Conservation (phyloP, 2,329 filamentous ascomycete species). For the Verticillium albo-atrum region DNA sequence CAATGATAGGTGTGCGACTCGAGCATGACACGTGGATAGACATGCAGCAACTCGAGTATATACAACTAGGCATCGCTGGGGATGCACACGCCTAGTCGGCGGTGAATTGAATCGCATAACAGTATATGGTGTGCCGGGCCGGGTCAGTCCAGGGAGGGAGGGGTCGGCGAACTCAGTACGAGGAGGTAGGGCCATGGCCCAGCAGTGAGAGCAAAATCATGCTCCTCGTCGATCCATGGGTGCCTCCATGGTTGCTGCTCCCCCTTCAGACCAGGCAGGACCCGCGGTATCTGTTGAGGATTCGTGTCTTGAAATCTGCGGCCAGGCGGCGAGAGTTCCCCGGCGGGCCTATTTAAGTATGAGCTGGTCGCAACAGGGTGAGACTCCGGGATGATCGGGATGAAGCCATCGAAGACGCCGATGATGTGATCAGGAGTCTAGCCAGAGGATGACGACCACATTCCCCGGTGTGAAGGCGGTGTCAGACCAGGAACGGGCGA, state of each 20-base stretch:
- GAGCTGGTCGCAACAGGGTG: background rate
- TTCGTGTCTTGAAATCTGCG: background rate
- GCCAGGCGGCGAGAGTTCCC: background rate
- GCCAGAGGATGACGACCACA: background rate
- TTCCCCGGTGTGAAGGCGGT: background rate
- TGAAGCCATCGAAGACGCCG: constrained; percentile 1
- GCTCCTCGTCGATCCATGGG: background rate
- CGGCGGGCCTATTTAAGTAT: background rate
- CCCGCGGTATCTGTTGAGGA: background rate
- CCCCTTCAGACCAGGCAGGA: background rate
- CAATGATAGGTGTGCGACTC: background rate
- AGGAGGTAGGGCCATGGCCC: background rate
- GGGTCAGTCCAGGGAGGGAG: background rate
- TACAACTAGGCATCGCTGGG: background rate
- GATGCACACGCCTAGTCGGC: background rate
- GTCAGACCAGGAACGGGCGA: background rate
- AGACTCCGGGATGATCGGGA: background rate
- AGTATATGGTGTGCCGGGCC: background rate
- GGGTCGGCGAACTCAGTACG: background rate
- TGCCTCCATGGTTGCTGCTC: background rate
- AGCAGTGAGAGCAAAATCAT: background rate
- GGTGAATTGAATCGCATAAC: background rate
- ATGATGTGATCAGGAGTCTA: constrained; percentile 1
- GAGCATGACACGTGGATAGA: background rate
- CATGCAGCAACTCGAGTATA: background rate